Base-by-base conservation (phyloP, 2,329 filamentous ascomycete species). In the Dothistroma septosporum region DNA sequence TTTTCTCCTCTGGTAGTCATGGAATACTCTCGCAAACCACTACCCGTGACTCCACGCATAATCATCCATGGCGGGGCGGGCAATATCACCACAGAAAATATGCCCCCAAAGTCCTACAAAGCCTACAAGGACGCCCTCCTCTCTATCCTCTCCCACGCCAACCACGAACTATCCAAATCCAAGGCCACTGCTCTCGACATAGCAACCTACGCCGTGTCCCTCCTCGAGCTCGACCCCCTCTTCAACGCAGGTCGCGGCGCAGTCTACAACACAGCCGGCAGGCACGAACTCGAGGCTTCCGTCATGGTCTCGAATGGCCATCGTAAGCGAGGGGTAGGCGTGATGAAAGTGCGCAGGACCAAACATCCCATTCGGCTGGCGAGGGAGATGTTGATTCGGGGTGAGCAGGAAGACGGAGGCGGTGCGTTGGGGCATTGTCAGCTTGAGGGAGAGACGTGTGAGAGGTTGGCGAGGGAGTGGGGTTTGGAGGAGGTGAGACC, bases 181-280 rank as follows among this genome's bases (percentile, higher is more conserved):
- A 64, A 64, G 2, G 82, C 83, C 9, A 81, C 81, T 0, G 89
- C 92, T 0, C 81, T 96, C 14, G 86, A 91, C 58, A 83, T 86
- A 0, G 91, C 90, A 1, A 87, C 88, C 1, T 84, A 87, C 73
- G 91, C 91, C 49, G 91, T 95, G 11, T 78, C 80, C 0, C 81
- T 87, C 28, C 83, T 96, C 16, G 92, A 96, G 76, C 81, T 95
- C 70, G 85, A 92, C 70, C 82, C 87, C 1, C 83, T 95, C 4
- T 96, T 94, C 82, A 96, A 96, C 77, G 86, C 87, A 60, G 91
- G 87, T 8, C 87, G 86, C 69, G 92, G 92, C 57, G 90, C 91
- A 55, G 91, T 96, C 21, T 96, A 95, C 75, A 96, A 91, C 0
- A 85, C 87, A 55, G 87, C 88, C 66, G 92, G 92, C 19, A 83